phyloP scores from a whole-genome alignment of 2,329 filamentous ascomycete species.

The Alternaria ventricosa region DNA sequence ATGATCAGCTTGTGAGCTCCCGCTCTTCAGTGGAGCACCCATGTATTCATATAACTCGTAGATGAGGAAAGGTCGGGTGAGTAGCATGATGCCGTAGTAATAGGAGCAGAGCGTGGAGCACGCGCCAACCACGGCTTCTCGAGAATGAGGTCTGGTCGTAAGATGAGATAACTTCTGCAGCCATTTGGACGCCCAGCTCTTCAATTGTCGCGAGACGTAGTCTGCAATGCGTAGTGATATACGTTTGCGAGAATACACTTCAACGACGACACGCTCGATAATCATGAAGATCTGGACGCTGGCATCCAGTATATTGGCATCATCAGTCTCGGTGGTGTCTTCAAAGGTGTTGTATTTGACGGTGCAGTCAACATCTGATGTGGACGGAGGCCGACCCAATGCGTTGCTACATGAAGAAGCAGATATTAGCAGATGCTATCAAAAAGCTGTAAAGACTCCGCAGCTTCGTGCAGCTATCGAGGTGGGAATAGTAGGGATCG shows the following conservation, averaged over 20 bases:
- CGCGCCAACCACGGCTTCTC: conserved; percentile 49
- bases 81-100: conserved; percentile 61
- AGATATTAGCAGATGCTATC: background rate
- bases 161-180: conserved; percentile 37
- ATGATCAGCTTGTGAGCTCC: conserved; percentile 32
- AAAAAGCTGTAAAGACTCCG: background rate
- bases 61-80: conserved; percentile 61
- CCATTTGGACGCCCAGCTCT: conserved; percentile 50
- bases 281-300: conserved; percentile 57
- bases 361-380: conserved; percentile 58
- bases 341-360: conserved; percentile 47
- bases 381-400: conserved; percentile 60
- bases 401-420: conserved; percentile 48
- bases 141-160: conserved; percentile 33
- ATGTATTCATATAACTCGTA: conserved; percentile 55
- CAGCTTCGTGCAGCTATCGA: too few relatives aligned
- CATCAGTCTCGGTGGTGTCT: conserved; percentile 21
- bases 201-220: conserved; percentile 51
- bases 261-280: conserved; percentile 56
- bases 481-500: background rate
- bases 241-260: conserved; percentile 53
- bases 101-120: conserved; percentile 60
- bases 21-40: conserved; percentile 39
- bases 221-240: conserved; percentile 51
- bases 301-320: conserved; percentile 37